phyloP scores from a whole-genome alignment of 768 basidiomycete species.

The Mycena pura region DNA sequence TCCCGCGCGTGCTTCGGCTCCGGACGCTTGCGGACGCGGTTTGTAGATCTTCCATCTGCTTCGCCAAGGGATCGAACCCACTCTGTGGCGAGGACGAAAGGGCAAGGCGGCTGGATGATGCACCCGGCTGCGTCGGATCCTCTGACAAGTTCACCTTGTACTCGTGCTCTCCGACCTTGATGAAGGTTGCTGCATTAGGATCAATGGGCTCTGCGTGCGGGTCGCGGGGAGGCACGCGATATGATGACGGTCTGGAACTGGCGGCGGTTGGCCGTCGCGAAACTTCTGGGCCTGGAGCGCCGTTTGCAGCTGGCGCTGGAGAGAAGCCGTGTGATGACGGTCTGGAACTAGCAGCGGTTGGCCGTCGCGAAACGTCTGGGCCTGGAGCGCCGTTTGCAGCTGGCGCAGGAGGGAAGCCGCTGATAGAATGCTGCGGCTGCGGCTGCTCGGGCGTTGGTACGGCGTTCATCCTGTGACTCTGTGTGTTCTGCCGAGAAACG shows the following conservation, averaged over 20 bases:
- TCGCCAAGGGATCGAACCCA: slow-evolving; percentile 66
- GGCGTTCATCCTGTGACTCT: slow-evolving; percentile 30
- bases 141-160: slow-evolving; percentile 70
- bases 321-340: slow-evolving; percentile 28
- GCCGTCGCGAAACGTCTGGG: slow-evolving; percentile 21
- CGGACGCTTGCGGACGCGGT: slow-evolving; percentile 52
- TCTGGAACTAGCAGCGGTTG: slow-evolving; percentile 24
- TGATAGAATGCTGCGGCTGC: slow-evolving; percentile 10
- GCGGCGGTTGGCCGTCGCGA: slow-evolving; percentile 26
- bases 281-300: slow-evolving; percentile 28
- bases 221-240: slow-evolving; percentile 48
- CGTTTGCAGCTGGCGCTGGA: background rate
- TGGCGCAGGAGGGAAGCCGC: slow-evolving; percentile 12
- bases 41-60: slow-evolving; percentile 68
- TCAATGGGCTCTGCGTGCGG: slow-evolving; percentile 66
- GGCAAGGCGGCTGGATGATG: slow-evolving; percentile 33
- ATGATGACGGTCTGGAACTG: slow-evolving; percentile 26
- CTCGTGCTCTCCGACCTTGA: slow-evolving; percentile 71
- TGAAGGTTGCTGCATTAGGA: slow-evolving; percentile 68
- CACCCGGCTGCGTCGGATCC: slow-evolving; percentile 63
- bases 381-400: slow-evolving; percentile 24
- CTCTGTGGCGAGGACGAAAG: slow-evolving; percentile 38
- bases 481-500: slow-evolving; percentile 42
- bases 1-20: slow-evolving; percentile 46
- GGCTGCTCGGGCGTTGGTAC: slow-evolving; percentile 1